These are phyloP conservation scores for Uronychia binucleata DNA, from an alignment of 73 alveolate species.

Conservation along the genomic window DNA sequence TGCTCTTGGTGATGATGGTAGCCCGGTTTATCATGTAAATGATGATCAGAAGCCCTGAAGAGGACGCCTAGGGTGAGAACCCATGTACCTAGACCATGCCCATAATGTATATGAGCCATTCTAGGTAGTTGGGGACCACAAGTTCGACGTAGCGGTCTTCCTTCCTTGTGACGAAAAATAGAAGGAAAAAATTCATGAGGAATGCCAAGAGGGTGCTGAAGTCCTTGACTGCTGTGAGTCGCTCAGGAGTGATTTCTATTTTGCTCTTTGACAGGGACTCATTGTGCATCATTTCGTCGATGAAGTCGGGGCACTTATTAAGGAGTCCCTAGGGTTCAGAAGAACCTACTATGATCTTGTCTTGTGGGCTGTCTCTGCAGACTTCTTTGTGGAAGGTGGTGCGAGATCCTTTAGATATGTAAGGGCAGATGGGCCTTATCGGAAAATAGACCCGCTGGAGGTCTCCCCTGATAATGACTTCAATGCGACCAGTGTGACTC, in stretches of 20 bases:
- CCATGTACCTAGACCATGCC: conserved; percentile 27
- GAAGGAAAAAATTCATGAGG: background rate
- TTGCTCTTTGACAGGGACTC: conserved; percentile 16
- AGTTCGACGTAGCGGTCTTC: background rate
- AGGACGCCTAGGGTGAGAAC: background rate
- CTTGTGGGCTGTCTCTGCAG: conserved; percentile 83
- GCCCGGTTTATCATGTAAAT: conserved; percentile 32
- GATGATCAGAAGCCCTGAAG: conserved; percentile 45
- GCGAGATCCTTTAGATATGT: conserved; percentile 61
- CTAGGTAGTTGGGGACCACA: conserved; percentile 3
- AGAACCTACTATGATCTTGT: conserved; percentile 47
- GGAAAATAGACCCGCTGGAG: conserved; percentile 41
- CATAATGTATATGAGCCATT: background rate
- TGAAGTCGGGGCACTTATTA: conserved; percentile 41
- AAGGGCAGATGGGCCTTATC: conserved; percentile 34
- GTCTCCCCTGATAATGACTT: conserved; percentile 15
- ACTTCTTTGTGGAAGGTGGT: conserved; percentile 72
- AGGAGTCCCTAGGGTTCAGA: conserved; percentile 20
- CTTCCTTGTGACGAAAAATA: conserved; percentile 21
- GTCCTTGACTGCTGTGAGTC: conserved; percentile 29
- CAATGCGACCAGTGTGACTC: conserved; percentile 18
- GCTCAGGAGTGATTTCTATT: conserved; percentile 42
- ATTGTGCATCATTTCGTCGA: conserved; percentile 63
- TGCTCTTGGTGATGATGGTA: conserved; percentile 33
- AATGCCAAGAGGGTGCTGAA: conserved; percentile 12